A percentile compares a stretch with the other conserved stretches of the same genome.
Evolutionary conservation across 352 stramenopile genomes (phyloP).

Genomic region (Globisporangium ultimum): DNA sequence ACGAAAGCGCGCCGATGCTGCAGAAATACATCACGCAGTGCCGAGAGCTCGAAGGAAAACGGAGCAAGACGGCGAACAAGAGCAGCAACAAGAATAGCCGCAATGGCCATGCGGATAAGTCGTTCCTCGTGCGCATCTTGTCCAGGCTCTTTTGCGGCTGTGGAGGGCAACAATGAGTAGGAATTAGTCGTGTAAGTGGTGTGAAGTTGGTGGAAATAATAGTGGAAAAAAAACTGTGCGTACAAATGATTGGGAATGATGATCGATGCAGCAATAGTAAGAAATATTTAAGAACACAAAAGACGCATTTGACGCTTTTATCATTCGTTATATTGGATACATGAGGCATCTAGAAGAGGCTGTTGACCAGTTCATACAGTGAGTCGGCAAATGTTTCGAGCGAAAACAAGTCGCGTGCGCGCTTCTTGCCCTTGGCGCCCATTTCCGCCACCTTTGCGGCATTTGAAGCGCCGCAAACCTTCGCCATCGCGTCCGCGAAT

Average conservation of each 20-base stretch:
- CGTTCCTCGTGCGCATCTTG: conserved; percentile 3
- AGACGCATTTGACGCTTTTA: too few relatives aligned
- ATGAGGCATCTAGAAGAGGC: conserved; percentile 19
- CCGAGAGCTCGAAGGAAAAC: conserved; percentile 39
- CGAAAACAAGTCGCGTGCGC: conserved; percentile 61
- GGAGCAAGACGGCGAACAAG: conserved; percentile 1
- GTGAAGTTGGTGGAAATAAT: neutral
- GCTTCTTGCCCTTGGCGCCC: conserved; percentile 41
- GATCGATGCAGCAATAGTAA: too few relatives aligned
- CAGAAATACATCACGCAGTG: conserved; percentile 83
- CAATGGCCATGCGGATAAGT: neutral
- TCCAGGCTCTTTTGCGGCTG: conserved; percentile 11
- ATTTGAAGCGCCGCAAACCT: conserved; percentile 40
- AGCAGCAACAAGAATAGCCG: too few relatives aligned
- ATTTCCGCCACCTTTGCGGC: conserved; percentile 33
- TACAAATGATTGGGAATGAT: too few relatives aligned
- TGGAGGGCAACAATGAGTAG: neutral
- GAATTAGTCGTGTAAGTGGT: neutral
- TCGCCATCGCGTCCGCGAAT: conserved; percentile 62
- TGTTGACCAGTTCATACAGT: conserved; percentile 42
- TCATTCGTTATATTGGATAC: too few relatives aligned
- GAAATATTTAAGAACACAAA: too few relatives aligned
- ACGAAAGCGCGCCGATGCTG: conserved; percentile 82
- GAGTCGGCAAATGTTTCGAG: conserved; percentile 73
- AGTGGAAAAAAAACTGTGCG: too few relatives aligned